Percentiles rank a stretch among this genome's conserved stretches.
These are phyloP conservation scores for Aspergillus carbonarius DNA, from an alignment of 2,329 filamentous ascomycete genomes.

Conservation along the genomic window DNA sequence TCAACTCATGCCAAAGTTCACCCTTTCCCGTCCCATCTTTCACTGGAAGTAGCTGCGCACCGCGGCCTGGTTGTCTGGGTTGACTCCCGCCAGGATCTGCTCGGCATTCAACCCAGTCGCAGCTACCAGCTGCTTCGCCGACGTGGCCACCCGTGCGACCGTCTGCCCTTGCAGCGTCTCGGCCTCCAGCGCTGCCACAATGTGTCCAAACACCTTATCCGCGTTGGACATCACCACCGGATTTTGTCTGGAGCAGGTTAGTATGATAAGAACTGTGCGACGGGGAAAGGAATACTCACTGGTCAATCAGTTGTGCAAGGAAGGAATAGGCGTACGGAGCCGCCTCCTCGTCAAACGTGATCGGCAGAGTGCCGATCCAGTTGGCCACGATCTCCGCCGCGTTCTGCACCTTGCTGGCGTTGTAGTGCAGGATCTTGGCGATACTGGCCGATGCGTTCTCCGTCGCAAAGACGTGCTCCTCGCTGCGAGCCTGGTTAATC, in stretches of 20 bases:
- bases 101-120: conserved; percentile 72
- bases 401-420: conserved; percentile 72
- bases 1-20: conserved; percentile 4
- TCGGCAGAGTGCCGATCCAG: conserved; percentile 88
- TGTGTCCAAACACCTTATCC: conserved; percentile 77
- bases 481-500: conserved; percentile 75
- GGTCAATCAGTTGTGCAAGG: conserved; percentile 84
- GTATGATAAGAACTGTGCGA: conserved; percentile 1
- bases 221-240: conserved; percentile 75
- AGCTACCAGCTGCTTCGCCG: conserved; percentile 75
- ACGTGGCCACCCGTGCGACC: conserved; percentile 70
- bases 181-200: conserved; percentile 85
- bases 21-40: background rate
- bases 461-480: conserved; percentile 94
- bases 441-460: conserved; percentile 97
- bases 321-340: conserved; percentile 95
- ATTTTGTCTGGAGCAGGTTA: conserved; percentile 65
- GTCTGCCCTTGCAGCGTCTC: conserved; percentile 86
- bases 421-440: conserved; percentile 94
- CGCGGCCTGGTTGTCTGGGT: conserved; percentile 74
- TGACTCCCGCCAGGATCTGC: conserved; percentile 71
- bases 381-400: conserved; percentile 72
- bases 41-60: conserved; percentile 73
- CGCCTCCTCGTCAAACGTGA: conserved; percentile 94
- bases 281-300: conserved; percentile 63